Evolutionary conservation across 1,139 yeast species (phyloP).

Genomic region (Magnusiomyces fungicola): DNA sequence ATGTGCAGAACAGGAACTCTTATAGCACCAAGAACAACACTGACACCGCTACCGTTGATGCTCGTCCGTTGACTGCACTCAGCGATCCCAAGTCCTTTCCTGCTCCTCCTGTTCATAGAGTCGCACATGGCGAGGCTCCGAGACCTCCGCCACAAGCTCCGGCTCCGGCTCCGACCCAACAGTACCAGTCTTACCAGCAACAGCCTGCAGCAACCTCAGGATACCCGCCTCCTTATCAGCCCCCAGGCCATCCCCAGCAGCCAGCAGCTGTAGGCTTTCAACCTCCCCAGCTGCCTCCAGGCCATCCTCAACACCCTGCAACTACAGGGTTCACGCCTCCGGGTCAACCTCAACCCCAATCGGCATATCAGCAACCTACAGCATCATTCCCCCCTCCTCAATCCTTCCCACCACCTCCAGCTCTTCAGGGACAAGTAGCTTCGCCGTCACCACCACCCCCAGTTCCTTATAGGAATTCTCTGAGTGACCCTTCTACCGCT

Average conservation of each 20-base stretch:
- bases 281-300: slow-evolving; percentile 1
- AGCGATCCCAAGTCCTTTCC: slow-evolving; percentile 42
- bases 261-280: background rate
- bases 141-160: slow-evolving; percentile 26
- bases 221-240: slow-evolving; percentile 1
- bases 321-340: background rate
- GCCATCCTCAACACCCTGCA: background rate
- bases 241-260: background rate
- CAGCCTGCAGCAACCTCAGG: slow-evolving; percentile 1
- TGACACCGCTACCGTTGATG: slow-evolving; percentile 12
- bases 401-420: background rate
- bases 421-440: background rate
- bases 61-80: slow-evolving; percentile 33
- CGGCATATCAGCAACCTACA: background rate
- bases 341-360: background rate
- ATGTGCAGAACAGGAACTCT: too few relatives aligned
- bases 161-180: slow-evolving; percentile 8
- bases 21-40: too few relatives aligned
- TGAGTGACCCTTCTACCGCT: background rate
- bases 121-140: slow-evolving; percentile 32
- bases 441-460: background rate
- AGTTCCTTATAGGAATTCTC: too few relatives aligned
- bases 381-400: background rate
- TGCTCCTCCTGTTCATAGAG: slow-evolving; percentile 45
- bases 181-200: background rate